These are phyloP conservation scores for Mollisiaceae sp. DNA, from an alignment of 2,329 filamentous ascomycete genomes.

Conservation along the genomic window DNA sequence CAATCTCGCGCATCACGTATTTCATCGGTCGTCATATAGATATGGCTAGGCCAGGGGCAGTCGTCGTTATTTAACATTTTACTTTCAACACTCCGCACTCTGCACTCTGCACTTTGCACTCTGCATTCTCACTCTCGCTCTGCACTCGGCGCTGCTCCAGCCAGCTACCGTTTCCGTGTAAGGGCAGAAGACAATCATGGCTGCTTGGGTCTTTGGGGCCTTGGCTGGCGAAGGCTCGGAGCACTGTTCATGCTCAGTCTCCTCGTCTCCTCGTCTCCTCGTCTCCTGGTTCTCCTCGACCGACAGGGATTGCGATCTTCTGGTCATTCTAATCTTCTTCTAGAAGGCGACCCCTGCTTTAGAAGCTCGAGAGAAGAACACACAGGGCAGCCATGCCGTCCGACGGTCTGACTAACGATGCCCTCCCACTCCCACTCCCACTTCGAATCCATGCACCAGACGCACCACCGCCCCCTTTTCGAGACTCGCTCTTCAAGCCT, in stretches of 20 bases:
- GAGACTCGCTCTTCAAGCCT: not conserved
- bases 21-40: not conserved
- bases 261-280: not conserved
- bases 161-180: too few relatives aligned
- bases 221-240: not conserved
- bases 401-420: too few relatives aligned
- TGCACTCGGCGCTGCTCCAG: too few relatives aligned
- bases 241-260: not conserved
- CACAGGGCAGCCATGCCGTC: not conserved
- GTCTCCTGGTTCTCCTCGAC: too few relatives aligned
- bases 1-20: not conserved
- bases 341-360: slow-evolving; percentile 9
- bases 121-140: too few relatives aligned
- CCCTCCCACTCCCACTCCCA: not conserved
- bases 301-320: slow-evolving; percentile 1
- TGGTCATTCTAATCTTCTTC: slow-evolving; percentile 3
- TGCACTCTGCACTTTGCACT: too few relatives aligned
- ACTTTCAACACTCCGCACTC: too few relatives aligned
- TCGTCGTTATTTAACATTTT: too few relatives aligned
- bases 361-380: slow-evolving; percentile 2
- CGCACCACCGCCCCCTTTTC: not conserved
- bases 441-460: not conserved
- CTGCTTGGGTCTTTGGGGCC: too few relatives aligned
- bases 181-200: too few relatives aligned
- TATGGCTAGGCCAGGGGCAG: not conserved